Conservation (phyloP, 2,329 filamentous ascomycete genomes). For the Thielaviopsis punctulata region DNA sequence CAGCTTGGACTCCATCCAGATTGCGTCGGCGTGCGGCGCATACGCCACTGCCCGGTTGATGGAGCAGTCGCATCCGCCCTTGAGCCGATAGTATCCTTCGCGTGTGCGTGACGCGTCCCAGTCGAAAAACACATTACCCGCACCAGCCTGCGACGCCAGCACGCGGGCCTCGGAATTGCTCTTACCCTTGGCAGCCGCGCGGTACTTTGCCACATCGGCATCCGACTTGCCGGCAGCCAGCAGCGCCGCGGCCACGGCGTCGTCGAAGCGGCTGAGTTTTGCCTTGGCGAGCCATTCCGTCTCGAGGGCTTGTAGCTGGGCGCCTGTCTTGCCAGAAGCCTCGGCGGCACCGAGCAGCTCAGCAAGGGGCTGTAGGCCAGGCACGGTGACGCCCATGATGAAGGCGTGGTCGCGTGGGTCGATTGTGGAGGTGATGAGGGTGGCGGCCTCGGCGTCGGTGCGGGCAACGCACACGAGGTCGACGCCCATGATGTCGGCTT, state of each 20-base stretch:
- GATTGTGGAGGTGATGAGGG: constrained; percentile 90
- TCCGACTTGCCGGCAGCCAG: constrained; percentile 43
- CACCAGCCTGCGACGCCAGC: constrained; percentile 54
- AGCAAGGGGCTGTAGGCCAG: constrained; percentile 63
- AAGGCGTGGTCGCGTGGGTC: constrained; percentile 90
- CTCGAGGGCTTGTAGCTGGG: constrained; percentile 76
- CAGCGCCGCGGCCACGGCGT: constrained; percentile 74
- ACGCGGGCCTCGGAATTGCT: constrained; percentile 66
- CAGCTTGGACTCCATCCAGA: constrained; percentile 99
- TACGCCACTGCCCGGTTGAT: constrained; percentile 83
- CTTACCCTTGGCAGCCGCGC: constrained; percentile 57
- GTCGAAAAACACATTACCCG: constrained; percentile 74
- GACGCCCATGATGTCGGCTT: constrained; percentile 93
- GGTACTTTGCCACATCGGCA: constrained; percentile 55
- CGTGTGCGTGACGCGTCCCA: constrained; percentile 89
- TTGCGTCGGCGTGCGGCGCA: constrained; percentile 82
- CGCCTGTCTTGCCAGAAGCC: constrained; percentile 60
- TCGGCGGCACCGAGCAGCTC: constrained; percentile 86
- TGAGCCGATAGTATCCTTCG: constrained; percentile 87
- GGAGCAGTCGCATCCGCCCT: constrained; percentile 80
- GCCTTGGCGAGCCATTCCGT: constrained; percentile 72
- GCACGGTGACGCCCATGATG: constrained; percentile 80
- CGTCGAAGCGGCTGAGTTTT: constrained; percentile 71
- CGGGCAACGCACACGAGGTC: constrained; percentile 84
- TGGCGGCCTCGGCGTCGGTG: constrained; percentile 94